These are phyloP conservation scores for Leishmania guyanensis DNA, from an alignment of 208 protist species.

Conservation along the genomic window DNA sequence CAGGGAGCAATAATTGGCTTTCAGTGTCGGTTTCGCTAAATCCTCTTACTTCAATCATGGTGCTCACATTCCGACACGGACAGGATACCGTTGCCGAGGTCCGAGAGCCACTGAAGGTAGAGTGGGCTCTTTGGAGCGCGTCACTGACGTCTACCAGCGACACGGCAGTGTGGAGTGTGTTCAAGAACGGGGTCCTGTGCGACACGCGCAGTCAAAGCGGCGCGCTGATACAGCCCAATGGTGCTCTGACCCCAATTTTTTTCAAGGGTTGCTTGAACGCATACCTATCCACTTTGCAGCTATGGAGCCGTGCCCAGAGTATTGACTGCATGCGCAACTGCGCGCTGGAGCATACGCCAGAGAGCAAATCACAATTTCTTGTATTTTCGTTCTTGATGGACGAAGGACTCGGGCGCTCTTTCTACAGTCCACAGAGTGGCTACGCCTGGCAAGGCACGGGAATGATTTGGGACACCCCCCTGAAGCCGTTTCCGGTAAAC, in stretches of 20 bases:
- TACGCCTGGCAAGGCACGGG: slow-evolving; percentile 52
- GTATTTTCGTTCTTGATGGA: slow-evolving; percentile 70
- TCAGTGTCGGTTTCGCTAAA: slow-evolving; percentile 49
- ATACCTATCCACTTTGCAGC: slow-evolving; percentile 45
- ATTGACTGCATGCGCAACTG: slow-evolving; percentile 51
- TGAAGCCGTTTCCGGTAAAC: slow-evolving; percentile 34
- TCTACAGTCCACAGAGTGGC: slow-evolving; percentile 45
- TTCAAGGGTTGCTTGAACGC: slow-evolving; percentile 35
- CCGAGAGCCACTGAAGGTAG: slow-evolving; percentile 50
- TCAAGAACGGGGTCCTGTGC: slow-evolving; percentile 62
- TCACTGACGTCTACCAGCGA: slow-evolving; percentile 58
- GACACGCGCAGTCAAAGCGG: slow-evolving; percentile 52
- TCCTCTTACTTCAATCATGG: slow-evolving; percentile 42
- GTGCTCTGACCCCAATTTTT: slow-evolving; percentile 13
- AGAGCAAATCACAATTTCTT: slow-evolving; percentile 40
- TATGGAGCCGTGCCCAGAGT: slow-evolving; percentile 51
- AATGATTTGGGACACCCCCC: slow-evolving; percentile 47
- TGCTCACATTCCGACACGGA: slow-evolving; percentile 69
- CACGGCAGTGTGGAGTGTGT: slow-evolving; percentile 72
- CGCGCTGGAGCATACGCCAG: slow-evolving; percentile 28
- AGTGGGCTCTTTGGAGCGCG: slow-evolving; percentile 82
- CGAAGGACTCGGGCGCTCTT: slow-evolving; percentile 68
- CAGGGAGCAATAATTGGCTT: slow-evolving; percentile 62
- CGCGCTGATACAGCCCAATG: slow-evolving; percentile 38
- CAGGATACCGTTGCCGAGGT: slow-evolving; percentile 65